A percentile compares a stretch with the other conserved stretches of the same genome.
Evolutionary conservation across 495 filamentous ascomycete species (phyloP).

Genomic region (Lasiosphaeris hirsuta): DNA sequence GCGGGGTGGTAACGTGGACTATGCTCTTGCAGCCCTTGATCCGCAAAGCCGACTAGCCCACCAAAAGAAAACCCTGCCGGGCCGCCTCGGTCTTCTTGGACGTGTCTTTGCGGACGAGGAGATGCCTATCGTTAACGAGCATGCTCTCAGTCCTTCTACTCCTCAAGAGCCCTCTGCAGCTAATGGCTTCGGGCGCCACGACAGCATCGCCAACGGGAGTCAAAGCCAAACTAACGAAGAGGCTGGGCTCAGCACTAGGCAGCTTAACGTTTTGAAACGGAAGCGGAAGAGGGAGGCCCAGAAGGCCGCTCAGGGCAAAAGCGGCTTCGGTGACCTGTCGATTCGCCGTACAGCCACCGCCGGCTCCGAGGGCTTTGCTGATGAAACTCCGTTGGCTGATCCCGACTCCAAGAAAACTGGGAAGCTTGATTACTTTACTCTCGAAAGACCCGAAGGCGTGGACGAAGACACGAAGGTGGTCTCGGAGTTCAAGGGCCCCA

Average conservation of each 20-base stretch:
- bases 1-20: conserved; percentile 80
- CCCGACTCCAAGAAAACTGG: conserved; percentile 60
- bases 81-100: conserved; percentile 75
- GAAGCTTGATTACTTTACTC: conserved; percentile 84
- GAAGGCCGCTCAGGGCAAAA: conserved; percentile 61
- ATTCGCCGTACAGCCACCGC: conserved; percentile 60
- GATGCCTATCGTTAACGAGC: conserved; percentile 46
- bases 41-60: conserved; percentile 74
- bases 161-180: conserved; percentile 35
- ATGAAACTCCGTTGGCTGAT: conserved; percentile 63
- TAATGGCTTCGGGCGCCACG: conserved; percentile 44
- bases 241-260: conserved; percentile 75
- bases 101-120: conserved; percentile 83
- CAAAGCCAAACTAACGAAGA: conserved; percentile 56
- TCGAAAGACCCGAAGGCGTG: conserved; percentile 65
- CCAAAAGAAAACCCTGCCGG: conserved; percentile 82
- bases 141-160: conserved; percentile 36
- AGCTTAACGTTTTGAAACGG: conserved; percentile 89
- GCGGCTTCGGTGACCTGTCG: conserved; percentile 84
- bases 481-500: conserved; percentile 88
- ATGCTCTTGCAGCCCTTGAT: conserved; percentile 74
- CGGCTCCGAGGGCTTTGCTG: conserved; percentile 43
- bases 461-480: conserved; percentile 91
- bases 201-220: conserved; percentile 26
- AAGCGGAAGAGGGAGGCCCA: conserved; percentile 83